phyloP scores from a whole-genome alignment of 2,329 filamentous ascomycete genomes.

The Penicillium occitanis region DNA sequence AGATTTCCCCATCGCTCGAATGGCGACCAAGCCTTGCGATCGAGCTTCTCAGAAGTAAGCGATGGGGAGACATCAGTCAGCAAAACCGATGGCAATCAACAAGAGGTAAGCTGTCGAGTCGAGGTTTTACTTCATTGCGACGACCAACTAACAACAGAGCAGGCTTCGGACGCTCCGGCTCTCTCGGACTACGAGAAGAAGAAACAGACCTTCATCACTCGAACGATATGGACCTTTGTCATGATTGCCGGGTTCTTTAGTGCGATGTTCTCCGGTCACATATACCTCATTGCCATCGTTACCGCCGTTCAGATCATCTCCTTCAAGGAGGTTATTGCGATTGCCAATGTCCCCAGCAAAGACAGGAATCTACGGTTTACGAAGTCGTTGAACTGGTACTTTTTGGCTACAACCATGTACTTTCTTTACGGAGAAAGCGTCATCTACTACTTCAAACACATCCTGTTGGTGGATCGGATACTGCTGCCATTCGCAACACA shows the following conservation, averaged over 20 bases:
- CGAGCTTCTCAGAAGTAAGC: slow-evolving; percentile 21
- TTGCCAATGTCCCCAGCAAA: slow-evolving; percentile 88
- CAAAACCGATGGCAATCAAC: slow-evolving; percentile 31
- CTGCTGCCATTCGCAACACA: slow-evolving; percentile 91
- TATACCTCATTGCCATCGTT: slow-evolving; percentile 92
- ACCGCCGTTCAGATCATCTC: slow-evolving; percentile 94
- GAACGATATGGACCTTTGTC: slow-evolving; percentile 95
- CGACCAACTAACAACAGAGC: slow-evolving; percentile 11
- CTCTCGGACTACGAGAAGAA: slow-evolving; percentile 92
- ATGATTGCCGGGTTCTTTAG: slow-evolving; percentile 95
- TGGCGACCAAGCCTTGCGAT: slow-evolving; percentile 20
- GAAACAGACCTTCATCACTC: slow-evolving; percentile 94
- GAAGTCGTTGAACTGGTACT: slow-evolving; percentile 98
- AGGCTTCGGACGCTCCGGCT: slow-evolving; percentile 41
- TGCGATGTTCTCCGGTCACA: slow-evolving; percentile 90
- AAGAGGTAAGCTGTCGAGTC: slow-evolving; percentile 32
- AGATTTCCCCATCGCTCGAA: slow-evolving; percentile 22
- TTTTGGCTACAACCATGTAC: slow-evolving; percentile 98
- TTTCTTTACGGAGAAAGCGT: slow-evolving; percentile 98
- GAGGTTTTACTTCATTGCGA: background rate
- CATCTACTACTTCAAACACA: slow-evolving; percentile 99
- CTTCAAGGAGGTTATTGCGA: slow-evolving; percentile 99
- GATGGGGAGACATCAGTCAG: slow-evolving; percentile 5
- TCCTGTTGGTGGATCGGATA: slow-evolving; percentile 90
- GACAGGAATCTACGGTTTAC: slow-evolving; percentile 89